Evolutionary conservation across 208 protist genomes (phyloP), one percentile per base, ranked within the genome.

Genomic region (Wallacemonas sp.): DNA sequence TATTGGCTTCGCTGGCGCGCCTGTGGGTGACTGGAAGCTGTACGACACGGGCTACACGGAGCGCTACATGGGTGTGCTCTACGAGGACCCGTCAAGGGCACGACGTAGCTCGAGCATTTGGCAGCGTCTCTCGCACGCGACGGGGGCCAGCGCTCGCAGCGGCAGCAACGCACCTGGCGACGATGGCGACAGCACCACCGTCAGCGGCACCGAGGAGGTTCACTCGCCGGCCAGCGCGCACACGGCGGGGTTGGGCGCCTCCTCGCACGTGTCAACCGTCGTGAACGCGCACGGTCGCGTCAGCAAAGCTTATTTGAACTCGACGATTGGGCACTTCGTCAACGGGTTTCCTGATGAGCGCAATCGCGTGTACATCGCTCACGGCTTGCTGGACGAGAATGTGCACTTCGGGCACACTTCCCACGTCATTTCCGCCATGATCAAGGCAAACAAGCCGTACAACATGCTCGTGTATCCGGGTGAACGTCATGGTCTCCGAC

Each of bases 361-460:
- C 34, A 84, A 95, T 68, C 90, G 95, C 3, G 66, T 98, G 5
- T 89, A 93, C 63, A 85, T 98, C 46, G 83, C 96, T 0, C 93
- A 97, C 76, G 95, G 95, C 2, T 60, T 97, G 17, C 78, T 93
- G 19, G 95, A 98, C 71, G 95, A 98, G 63, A 97, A 97, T 80
- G 95, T 98, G 29, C 94, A 98, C 74, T 96, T 97, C 60, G 60
- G 33, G 13, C 65, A 98, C 78, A 91, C 84, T 27, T 81, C 71
- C 42, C 66, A 73, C 29, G 70, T 97, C 0, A 66, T 97, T 15
- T 76, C 85, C 15, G 81, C 84, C 0, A 68, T 98, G 30, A 72
- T 97, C 34, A 63, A 81, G 33, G 64, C 73, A n/a, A 71, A 66
- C 17, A 97, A 97, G 77, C 93, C 93, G 15, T 97, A 87, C 66